Base-by-base conservation (phyloP, 1,139 yeast species). In the Chernovozyma aurita region DNA sequence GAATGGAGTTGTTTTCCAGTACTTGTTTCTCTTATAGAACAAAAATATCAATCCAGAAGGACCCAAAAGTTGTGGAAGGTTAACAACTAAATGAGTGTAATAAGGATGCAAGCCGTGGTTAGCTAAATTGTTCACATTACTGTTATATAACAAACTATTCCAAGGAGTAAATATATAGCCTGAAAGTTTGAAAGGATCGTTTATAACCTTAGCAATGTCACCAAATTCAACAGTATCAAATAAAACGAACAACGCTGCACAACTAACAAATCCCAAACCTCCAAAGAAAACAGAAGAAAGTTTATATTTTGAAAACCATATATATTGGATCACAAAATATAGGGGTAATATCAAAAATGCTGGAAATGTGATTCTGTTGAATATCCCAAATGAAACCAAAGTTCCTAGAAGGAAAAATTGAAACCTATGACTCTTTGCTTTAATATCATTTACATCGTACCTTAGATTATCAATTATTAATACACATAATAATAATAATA, bases 91-190 rank as follows among this genome's bases (percentile, higher is more conserved):
- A 50, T 94, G 98, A 2, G 84, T 84, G 47, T 78, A 80, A 27
- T 76, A 65, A 2, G 94, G 80, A 52, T 94, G 98, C 14, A 87
- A 49, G 0, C 98, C 99, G 55, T 94, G 99, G 14, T 55, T 47
- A 0, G 83, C 70, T 42, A 94, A 62, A 48, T 92, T 92, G 3
- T 61, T 59, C 3, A 59, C 41, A 16, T 73, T 57, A 5, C 79
- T 37, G 55, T 94, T 94, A 65, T 92, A 94, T 0, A 73, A 31
- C 28, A 92, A 49, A 52, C 83, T 92, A 56, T 88, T 88, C 47
- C 76, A 55, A 1, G 97, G 97, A 0, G 97, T 66, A 9, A 88
- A 59, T 2, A 80, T 73, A 41, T 66, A 65, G 3, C 49, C 42
- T 1, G 42, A 14, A 15, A 44, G 15, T 26, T 38, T 25, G 29